Evolutionary conservation across 2,329 filamentous ascomycete genomes (phyloP), one percentile per base, ranked within the genome.

Genomic region (Talaromyces islandicus): DNA sequence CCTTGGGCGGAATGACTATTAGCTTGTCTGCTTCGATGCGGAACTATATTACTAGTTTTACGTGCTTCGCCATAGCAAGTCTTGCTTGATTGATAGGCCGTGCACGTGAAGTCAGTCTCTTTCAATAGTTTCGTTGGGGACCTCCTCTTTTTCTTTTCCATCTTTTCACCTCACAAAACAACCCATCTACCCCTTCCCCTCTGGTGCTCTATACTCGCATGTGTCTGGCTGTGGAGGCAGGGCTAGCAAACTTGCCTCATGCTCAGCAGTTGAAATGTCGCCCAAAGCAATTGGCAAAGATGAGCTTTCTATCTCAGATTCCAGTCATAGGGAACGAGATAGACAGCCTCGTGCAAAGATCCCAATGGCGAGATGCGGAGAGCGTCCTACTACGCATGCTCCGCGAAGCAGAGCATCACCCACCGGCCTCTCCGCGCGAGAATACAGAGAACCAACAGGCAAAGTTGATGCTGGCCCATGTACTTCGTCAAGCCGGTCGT

Each of bases 291-390:
- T 48, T 59, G 32, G 43, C 57, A 54, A 62, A 48, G 29, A 63
- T 63, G 61, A 63, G 59, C 56, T 60, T 63, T 56, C 59, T 60
- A 57, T 58, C 46, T 61, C 61, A 53, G 41, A 50, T 54, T 29
- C 61, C 61, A 9, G 38, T 57, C 30, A 58, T 57, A 35, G 46
- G 56, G 46, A 59, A 56, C 27, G 58, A 60, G 43, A 60, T 63
- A 56, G 61, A 60, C 55, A 35, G 55, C 38, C 56, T 63, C 14
- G 56, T 63, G 21, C 30, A 63, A 35, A 51, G 38, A 19, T 30
- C 32, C 14, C 58, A 59, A 43, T 63, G 61, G 61, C 50, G 57
- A n/a, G 61, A 63, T 7, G 61, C 61, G 35, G 58, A 63, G 38
- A 52, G 11, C n/a, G 27, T 63, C 29, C 48, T 63, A 10, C 14